A percentile compares a stretch with the other conserved stretches of the same genome.
These are phyloP conservation scores for Eucalyptus leucophloia DNA, from an alignment of 345 rosid genomes.

Conservation along the genomic window DNA sequence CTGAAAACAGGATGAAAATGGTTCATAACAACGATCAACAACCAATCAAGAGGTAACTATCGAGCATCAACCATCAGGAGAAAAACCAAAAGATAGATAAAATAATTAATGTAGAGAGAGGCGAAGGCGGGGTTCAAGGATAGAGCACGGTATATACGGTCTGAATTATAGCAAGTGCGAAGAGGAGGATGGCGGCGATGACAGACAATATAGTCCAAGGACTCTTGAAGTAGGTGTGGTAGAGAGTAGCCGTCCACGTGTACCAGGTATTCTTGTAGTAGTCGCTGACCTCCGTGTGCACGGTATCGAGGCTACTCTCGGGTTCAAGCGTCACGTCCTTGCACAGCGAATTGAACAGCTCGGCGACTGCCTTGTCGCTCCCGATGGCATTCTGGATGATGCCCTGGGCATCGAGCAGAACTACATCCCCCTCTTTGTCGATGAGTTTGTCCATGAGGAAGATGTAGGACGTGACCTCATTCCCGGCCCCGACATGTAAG, in stretches of 20 bases:
- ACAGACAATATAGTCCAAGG: constrained; percentile 36
- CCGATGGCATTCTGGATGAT: constrained; percentile 1
- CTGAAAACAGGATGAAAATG: background rate
- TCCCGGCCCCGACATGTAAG: constrained; percentile 17
- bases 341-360: too few species aligned
- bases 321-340: too few species aligned
- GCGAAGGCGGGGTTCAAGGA: background rate
- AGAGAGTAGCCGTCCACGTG: constrained; percentile 29
- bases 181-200: constrained; percentile 14
- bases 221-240: constrained; percentile 28
- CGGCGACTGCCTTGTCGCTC: too few species aligned
- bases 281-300: constrained; percentile 14
- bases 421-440: constrained; percentile 22
- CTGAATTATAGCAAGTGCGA: constrained; percentile 5
- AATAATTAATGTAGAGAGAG: too few species aligned
- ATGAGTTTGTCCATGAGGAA: constrained; percentile 26
- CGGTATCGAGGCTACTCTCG: background rate
- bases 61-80: too few species aligned
- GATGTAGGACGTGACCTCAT: constrained; percentile 9
- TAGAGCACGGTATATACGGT: background rate
- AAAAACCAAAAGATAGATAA: too few species aligned
- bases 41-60: too few species aligned
- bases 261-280: constrained; percentile 26
- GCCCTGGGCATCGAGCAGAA: constrained; percentile 19
- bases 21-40: too few species aligned